Base-by-base conservation (phyloP, 495 filamentous ascomycete genomes). In the Xylaria bambusicola region DNA sequence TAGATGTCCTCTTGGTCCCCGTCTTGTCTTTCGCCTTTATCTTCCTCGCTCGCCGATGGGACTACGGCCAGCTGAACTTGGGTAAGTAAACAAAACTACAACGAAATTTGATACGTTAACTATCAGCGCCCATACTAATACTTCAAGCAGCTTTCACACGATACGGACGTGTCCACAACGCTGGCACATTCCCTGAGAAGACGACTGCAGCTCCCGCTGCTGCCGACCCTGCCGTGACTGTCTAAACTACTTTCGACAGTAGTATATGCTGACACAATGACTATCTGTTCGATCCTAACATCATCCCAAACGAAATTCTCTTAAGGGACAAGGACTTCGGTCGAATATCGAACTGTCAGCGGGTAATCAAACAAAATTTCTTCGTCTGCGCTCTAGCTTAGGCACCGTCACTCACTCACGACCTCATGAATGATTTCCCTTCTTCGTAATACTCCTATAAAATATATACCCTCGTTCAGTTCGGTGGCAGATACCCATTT, bases 101-200 rank as follows among this genome's bases (percentile, higher is more conserved):
- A 1, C 24, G 40, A n/a, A n/a, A n/a, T n/a, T n/a, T n/a, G n/a
- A n/a, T n/a, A n/a, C n/a, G n/a, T 8, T 15, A 3, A 10, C 21
- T 17, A 31, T 33, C n/a, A 10, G 12, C 31, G 9, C 20, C 8
- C 10, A 20, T 7, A 12, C 18, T 56, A 41, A 44, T 15, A 41
- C 21, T 18, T 5, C 2, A 7, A 12, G 9, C 36, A 62, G 69
- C 76, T 51, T 82, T 82, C 60, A 82, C 80, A n/a, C 79, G 78
- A 64, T 80, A 80, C 62, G 80, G 80, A 50, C 77, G 80, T 38
- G 80, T 82, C 53, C 67, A 66, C 27, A 62, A 68, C 13, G 59
- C 53, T 9, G 78, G 75, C 2, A 67, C 65, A 24, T 79, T 72
- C 64, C 77, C 77, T 48, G 80, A 82, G 69, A 79, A 80, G 71